Evolutionary conservation across 345 rosid species (phyloP), one percentile per base, ranked within the genome.

Genomic region (Excoecaria agallocha): DNA sequence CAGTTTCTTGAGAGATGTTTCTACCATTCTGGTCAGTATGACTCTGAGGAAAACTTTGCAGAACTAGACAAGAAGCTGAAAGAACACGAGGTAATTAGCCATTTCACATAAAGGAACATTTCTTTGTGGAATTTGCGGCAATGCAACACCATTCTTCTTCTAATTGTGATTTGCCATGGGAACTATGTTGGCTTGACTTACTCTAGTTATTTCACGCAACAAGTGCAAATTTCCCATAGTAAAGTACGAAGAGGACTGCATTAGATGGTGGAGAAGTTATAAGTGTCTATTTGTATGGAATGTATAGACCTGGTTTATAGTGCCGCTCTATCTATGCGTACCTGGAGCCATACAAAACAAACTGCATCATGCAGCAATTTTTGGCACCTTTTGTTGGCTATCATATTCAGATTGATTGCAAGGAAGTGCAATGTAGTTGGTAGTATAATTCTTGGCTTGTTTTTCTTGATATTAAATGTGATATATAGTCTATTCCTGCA

Each of bases 1-100:
- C 88, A 91, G 54, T 95, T 95, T 87, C 99, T 95, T 64, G 76
- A 86, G 71, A 89, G 99, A 85, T 95, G 99, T 84, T 93, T 90
- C 88, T 95, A 95, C 79, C 94, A 93, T 80, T 84, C 99, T 77
- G 99, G 99, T 69, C 99, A 95, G 79, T 95, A 95, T 74, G 96
- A 93, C 83, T 93, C 97, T 19, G 85, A 73, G 70, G 89, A 93
- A 43, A 79, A 93, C 81, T 95, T 95, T 87, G 79, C 84, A 8
- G 87, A 88, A 70, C 80, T 95, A 38, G 92, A 95, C 85, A 86
- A 86, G 84, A 91, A 91, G 83, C 84, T 95, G 83, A 90, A 84
- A 79, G 85, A 81, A 74, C 97, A 93, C 65, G 98, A 95, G 99
- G 99, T 95, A 87, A 75, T 77, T 68, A 19, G 61, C 54, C 52